A percentile compares a stretch with the other conserved stretches of the same genome.
These are phyloP conservation scores for Cryptococcus hybrid DNA, from an alignment of 1,284 basidiomycete genomes.

Conservation along the genomic window DNA sequence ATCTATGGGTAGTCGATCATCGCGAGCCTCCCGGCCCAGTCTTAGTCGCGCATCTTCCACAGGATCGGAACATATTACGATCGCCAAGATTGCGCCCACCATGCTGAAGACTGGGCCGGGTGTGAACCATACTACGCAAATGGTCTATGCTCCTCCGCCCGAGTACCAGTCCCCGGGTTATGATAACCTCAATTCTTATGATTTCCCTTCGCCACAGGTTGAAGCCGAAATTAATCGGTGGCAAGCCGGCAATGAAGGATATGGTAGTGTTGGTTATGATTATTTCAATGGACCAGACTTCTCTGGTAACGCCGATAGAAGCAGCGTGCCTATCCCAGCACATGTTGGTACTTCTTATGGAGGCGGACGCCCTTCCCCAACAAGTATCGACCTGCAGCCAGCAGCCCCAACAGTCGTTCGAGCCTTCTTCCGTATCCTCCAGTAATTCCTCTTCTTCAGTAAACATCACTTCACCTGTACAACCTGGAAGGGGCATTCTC, in stretches of 20 bases:
- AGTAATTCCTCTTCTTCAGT: conserved; percentile 31
- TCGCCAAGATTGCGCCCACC: conserved; percentile 89
- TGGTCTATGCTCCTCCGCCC: conserved; percentile 70
- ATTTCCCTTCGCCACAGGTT: conserved; percentile 39
- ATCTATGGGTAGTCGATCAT: conserved; percentile 33
- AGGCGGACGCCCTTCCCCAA: not conserved
- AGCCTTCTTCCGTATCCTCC: conserved; percentile 19
- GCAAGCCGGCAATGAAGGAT: conserved; percentile 54
- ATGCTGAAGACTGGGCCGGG: conserved; percentile 71
- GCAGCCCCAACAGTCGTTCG: conserved; percentile 5
- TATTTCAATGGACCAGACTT: conserved; percentile 63
- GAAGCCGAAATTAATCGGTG: conserved; percentile 40
- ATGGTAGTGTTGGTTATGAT: conserved; percentile 54
- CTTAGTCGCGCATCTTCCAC: conserved; percentile 34
- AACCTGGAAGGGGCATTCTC: conserved; percentile 42
- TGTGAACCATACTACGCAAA: conserved; percentile 50
- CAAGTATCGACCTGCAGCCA: conserved; percentile 3
- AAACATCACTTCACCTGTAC: conserved; percentile 24
- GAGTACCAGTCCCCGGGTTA: conserved; percentile 41
- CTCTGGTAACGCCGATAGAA: conserved; percentile 5
- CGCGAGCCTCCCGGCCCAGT: conserved; percentile 29
- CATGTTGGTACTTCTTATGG: not conserved
- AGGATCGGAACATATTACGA: conserved; percentile 67
- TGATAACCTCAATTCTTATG: conserved; percentile 20
- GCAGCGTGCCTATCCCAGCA: not conserved